Evolutionary conservation across 345 rosid species (phyloP).

Genomic region (Bruguiera gymnorhiza): DNA sequence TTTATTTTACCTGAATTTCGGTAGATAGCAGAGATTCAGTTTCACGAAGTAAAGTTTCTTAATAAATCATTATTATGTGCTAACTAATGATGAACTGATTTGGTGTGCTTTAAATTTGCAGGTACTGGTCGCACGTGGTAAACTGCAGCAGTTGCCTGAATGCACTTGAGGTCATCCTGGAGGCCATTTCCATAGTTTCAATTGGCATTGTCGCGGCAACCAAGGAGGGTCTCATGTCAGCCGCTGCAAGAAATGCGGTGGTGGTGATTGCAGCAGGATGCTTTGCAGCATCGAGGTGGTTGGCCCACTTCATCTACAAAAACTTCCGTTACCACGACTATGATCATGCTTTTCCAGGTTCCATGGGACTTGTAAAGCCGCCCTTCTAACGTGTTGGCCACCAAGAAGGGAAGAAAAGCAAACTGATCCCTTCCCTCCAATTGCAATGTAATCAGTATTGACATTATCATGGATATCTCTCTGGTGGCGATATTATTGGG

Average conservation of each 20-base stretch:
- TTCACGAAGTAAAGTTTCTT: constrained; percentile 16
- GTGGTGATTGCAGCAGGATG: constrained; percentile 50
- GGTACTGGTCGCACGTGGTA: constrained; percentile 85
- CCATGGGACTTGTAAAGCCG: no score
- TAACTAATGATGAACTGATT: constrained; percentile 47
- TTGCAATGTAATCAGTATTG: no score
- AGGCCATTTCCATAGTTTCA: constrained; percentile 45
- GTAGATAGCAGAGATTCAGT: no score
- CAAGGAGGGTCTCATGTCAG: constrained; percentile 43
- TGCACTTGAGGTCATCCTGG: constrained; percentile 51
- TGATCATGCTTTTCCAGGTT: constrained; percentile 70
- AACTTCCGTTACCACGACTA: constrained; percentile 75
- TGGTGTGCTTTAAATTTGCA: constrained; percentile 12
- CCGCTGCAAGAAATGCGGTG: constrained; percentile 35
- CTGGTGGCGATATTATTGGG: no score
- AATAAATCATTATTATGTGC: constrained; percentile 43
- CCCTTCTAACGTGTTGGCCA: no score
- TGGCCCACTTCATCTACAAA: constrained; percentile 71
- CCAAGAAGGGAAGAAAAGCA: no score
- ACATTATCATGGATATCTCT: no score
- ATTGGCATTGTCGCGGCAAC: constrained; percentile 56
- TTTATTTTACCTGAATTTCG: no score
- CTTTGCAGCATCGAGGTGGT: constrained; percentile 78
- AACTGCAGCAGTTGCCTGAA: constrained; percentile 83
- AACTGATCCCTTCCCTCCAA: no score